phyloP scores from a whole-genome alignment of 1,284 basidiomycete genomes.

The Rhodotorula sp. region DNA sequence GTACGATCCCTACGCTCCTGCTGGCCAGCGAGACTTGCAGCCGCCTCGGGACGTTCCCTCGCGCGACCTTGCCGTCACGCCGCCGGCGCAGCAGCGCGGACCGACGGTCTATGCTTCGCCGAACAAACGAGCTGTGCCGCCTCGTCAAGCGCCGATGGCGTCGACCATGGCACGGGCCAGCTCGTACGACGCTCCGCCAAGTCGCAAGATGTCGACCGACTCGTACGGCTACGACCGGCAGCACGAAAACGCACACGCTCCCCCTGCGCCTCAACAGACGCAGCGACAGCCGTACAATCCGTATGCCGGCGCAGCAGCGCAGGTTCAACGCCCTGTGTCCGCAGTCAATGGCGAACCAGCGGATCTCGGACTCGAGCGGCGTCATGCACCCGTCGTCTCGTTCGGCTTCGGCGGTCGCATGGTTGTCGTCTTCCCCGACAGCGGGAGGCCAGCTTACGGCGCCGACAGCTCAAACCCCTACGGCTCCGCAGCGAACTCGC shows the following conservation, averaged over 20 bases:
- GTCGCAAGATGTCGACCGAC: not conserved
- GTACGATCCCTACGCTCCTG: constrained; percentile 21
- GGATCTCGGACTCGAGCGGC: constrained; percentile 58
- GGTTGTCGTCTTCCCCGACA: constrained; percentile 73
- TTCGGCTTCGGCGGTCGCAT: constrained; percentile 88
- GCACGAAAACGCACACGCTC: not conserved
- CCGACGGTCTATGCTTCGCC: not conserved
- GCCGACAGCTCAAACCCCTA: constrained; percentile 60
- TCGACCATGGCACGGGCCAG: not conserved
- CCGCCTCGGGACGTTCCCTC: constrained; percentile 8
- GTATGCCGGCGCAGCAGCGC: constrained; percentile 21
- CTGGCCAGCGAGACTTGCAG: not conserved
- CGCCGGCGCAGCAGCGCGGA: constrained; percentile 3
- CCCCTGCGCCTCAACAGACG: not conserved
- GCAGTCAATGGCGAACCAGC: constrained; percentile 56
- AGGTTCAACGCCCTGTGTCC: constrained; percentile 29
- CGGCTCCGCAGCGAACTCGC: constrained; percentile 58
- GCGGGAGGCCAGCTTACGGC: constrained; percentile 54
- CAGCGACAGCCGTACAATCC: constrained; percentile 23
- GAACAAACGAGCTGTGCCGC: not conserved
- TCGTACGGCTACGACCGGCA: constrained; percentile 7
- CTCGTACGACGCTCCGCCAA: constrained; percentile 4
- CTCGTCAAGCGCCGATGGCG: not conserved
- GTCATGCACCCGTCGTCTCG: constrained; percentile 70
- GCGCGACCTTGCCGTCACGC: constrained; percentile 13